These are phyloP conservation scores for Ceratobasidium sp. DNA, from an alignment of 1,284 basidiomycete species.

Conservation along the genomic window DNA sequence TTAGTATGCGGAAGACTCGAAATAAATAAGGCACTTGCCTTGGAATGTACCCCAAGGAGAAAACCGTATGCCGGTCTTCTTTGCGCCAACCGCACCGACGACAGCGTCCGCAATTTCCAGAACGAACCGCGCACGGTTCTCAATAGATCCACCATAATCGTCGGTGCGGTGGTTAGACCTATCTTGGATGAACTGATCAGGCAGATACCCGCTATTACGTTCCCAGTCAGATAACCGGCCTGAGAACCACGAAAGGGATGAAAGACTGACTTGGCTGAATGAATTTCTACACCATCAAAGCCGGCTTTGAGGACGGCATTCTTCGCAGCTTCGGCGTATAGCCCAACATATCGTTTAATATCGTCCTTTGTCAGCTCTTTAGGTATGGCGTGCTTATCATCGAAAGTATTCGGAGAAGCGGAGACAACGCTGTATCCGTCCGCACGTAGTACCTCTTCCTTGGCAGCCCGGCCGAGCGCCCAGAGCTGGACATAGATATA, in stretches of 20 bases:
- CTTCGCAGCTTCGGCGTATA: conserved; percentile 58
- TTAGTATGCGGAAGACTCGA: neutral
- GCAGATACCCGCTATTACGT: conserved; percentile 54
- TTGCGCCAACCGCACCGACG: conserved; percentile 58
- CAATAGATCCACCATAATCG: conserved; percentile 61
- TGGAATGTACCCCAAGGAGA: conserved; percentile 58
- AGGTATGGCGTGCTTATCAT: conserved; percentile 49
- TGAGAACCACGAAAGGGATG: neutral
- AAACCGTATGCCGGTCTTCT: conserved; percentile 59
- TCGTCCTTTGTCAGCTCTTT: conserved; percentile 51
- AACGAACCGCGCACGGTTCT: conserved; percentile 61
- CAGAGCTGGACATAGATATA: conserved; percentile 59
- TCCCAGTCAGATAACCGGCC: neutral
- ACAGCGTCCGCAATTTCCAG: conserved; percentile 59
- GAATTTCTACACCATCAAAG: conserved; percentile 65
- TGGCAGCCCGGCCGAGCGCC: conserved; percentile 58
- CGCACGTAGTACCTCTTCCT: conserved; percentile 47
- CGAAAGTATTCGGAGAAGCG: conserved; percentile 51
- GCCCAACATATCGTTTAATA: conserved; percentile 54
- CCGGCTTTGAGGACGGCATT: conserved; percentile 60
- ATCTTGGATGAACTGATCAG: conserved; percentile 62
- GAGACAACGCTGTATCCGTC: conserved; percentile 50
- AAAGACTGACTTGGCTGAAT: conserved; percentile 54
- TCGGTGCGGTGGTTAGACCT: conserved; percentile 62
- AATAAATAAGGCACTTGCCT: conserved; percentile 32